Evolutionary conservation across 768 basidiomycete genomes (phyloP), one percentile per base, ranked within the genome.

Genomic region (Steccherinum ochraceum): DNA sequence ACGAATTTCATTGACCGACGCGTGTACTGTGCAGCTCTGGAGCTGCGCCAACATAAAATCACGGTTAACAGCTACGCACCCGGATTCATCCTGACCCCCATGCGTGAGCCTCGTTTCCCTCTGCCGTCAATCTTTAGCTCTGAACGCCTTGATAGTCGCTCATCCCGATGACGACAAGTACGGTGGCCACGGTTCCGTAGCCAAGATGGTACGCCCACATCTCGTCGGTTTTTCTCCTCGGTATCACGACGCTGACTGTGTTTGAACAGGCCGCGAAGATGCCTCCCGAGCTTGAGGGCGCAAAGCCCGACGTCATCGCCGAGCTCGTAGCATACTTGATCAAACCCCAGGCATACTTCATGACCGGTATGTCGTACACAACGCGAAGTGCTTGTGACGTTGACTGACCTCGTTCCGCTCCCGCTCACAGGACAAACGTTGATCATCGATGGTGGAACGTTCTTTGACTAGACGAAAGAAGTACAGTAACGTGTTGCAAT

Each of bases 1-100:
- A n/a, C n/a, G n/a, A n/a, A n/a, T n/a, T n/a, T n/a, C n/a, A n/a
- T n/a, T n/a, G n/a, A n/a, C 30, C 30, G 16, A 35, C 30, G 7
- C 16, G 30, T 35, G 7, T 16, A 7, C 40, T 39, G 18, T 20
- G 26, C 24, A 45, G 62, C 64, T n/a, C 45, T 57, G 35, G 64
- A 66, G 50, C 58, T 59, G 12, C 59, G 50, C 1, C 52, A 51
- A 42, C 48, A 63, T 26, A 56, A 58, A 18, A 62, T 64, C 41
- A 64, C 59, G 11, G 65, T 62, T 45, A 66, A 66, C 48, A 49
- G 56, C 30, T 66, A 66, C 44, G 63, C 63, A 3, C 63, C 65
- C 1, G 65, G 65, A 12, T 50, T 51, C 3, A 59, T 62, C 26
- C 48, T 57, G 11, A 63, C 61, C 12, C 45, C 51, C 4, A 45